Conservation (phyloP, 2,329 filamentous ascomycete species). For the Cladosporium sphaerospermum region DNA sequence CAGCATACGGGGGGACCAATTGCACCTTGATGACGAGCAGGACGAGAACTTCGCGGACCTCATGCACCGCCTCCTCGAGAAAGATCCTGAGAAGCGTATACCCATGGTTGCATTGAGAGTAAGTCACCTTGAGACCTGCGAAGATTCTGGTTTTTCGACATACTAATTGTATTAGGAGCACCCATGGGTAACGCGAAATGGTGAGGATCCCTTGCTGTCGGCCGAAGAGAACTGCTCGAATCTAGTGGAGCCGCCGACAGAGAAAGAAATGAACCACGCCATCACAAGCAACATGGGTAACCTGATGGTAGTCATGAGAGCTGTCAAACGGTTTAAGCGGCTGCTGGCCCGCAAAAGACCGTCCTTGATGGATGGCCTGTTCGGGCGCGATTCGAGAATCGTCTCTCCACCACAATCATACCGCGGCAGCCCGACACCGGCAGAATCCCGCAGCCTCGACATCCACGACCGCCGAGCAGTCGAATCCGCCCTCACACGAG, state of each 20-base stretch:
- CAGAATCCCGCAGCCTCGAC: slow-evolving; percentile 44
- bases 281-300: slow-evolving; percentile 87
- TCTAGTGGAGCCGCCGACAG: slow-evolving; percentile 75
- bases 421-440: slow-evolving; percentile 24
- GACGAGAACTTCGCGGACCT: slow-evolving; percentile 68
- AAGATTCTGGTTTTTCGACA: too few species aligned
- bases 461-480: slow-evolving; percentile 45
- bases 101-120: slow-evolving; percentile 77
- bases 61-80: slow-evolving; percentile 68
- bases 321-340: slow-evolving; percentile 80
- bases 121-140: slow-evolving; percentile 31
- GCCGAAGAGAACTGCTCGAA: slow-evolving; percentile 80
- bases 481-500: slow-evolving; percentile 46
- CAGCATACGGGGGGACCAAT: slow-evolving; percentile 68
- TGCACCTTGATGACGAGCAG: slow-evolving; percentile 57
- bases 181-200: slow-evolving; percentile 82
- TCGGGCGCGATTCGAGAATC: slow-evolving; percentile 53
- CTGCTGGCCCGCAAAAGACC: slow-evolving; percentile 56
- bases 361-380: slow-evolving; percentile 51
- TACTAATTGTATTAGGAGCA: slow-evolving; percentile 57
- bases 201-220: slow-evolving; percentile 70
- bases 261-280: slow-evolving; percentile 81
- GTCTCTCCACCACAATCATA: slow-evolving; percentile 53
- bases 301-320: slow-evolving; percentile 83
- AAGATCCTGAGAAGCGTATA: slow-evolving; percentile 77